These are phyloP conservation scores for button mushroom (Agaricus bisporus) DNA, from an alignment of 768 basidiomycete species.

Conservation along the genomic window DNA sequence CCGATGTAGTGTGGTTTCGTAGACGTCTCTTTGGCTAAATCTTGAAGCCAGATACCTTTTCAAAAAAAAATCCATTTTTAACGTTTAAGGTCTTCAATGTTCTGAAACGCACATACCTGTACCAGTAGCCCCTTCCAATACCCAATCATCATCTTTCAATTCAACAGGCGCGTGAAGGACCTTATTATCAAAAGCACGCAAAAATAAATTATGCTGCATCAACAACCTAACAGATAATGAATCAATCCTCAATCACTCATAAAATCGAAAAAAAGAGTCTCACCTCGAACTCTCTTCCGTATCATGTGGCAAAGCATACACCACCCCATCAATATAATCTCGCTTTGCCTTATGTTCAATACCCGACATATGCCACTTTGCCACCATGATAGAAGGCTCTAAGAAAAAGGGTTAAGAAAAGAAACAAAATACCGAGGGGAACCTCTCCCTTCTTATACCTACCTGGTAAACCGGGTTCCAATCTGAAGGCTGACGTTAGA, in stretches of 20 bases:
- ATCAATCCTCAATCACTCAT: no score
- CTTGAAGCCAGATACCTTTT: not conserved
- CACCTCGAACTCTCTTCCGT: constrained; percentile 1
- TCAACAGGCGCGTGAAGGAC: not conserved
- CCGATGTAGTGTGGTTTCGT: constrained; percentile 1
- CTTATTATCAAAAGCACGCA: not conserved
- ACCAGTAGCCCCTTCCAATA: constrained; percentile 1
- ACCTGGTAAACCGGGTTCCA: no score
- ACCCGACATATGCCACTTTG: no score
- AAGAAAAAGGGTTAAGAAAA: no score
- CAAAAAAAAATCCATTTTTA: not conserved
- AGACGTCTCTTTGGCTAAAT: not conserved
- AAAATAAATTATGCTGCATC: not conserved
- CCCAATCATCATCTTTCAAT: not conserved
- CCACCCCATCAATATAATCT: not conserved
- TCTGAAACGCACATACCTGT: not conserved
- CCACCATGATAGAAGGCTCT: no score
- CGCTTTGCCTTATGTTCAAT: no score
- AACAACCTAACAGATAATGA: constrained; percentile 1
- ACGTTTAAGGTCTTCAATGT: no score
- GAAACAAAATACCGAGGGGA: no score
- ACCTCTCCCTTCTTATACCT: no score
- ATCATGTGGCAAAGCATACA: constrained; percentile 5
- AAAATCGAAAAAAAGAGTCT: no score
- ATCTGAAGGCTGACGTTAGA: no score